Evolutionary conservation across 306 rosid genomes (phyloP), one percentile per base, ranked within the genome.

Genomic region (Leucaena leucocephala): DNA sequence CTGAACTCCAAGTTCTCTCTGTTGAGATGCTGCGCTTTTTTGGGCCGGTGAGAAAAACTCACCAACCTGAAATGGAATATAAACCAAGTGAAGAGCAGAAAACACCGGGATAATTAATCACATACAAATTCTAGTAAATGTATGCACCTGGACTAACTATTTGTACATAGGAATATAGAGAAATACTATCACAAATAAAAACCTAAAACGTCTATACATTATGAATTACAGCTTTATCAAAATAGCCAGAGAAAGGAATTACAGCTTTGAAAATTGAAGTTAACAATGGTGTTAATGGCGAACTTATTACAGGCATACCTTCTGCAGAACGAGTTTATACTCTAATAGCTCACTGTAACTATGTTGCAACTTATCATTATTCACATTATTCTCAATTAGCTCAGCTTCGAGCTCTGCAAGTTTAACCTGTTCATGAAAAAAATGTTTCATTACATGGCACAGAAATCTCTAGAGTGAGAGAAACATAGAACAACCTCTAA

Each of bases 321-420:
- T 94, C 82, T 88, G 87, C 22, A 89, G 85, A 72, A 94, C 93
- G 79, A 92, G 92, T 81, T 88, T 90, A 78, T 89, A 92, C 87
- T 94, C 98, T 59, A 80, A 73, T 4, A 90, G 90, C 82, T 94
- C 97, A 74, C 79, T 87, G 80, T 89, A 87, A 76, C 88, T 69
- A 52, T 71, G 89, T 27, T 84, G 97, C 80, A 92, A 82, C 87
- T 92, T 90, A 63, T 85, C 97, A 74, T 88, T 92, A 71, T 94
- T 94, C 17, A 74, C 80, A 42, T 89, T 94, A 54, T 89, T 86
- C 87, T 92, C 98, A 5, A 85, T 79, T 61, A 89, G 74, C 78
- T 94, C 97, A 49, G 83, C 86, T 86, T 94, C 98, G 77, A 94
- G 87, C 72, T 92, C 98, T 71, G 79, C 82, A 33, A 94, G 89